Evolutionary conservation across 139 green algal species (phyloP), one percentile per base, ranked within the genome.

Genomic region (Astrephomene gubernaculifera): DNA sequence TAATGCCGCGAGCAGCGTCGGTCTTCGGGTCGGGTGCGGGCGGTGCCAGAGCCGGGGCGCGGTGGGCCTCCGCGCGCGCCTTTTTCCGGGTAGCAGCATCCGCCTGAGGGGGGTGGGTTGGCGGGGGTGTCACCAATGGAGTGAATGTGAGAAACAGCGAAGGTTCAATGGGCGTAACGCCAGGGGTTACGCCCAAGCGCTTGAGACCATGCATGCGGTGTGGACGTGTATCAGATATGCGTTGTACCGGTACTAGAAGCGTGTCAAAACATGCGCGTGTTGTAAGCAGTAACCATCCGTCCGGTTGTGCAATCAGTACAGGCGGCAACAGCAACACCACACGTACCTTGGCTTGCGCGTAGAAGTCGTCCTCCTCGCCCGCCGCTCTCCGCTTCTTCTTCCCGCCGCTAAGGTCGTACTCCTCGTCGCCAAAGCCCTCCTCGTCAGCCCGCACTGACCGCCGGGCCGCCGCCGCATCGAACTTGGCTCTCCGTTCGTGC

Each of bases 341-440:
- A 35, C 87, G 39, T 63, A 88, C 85, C 89, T 93, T 91, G 52
- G 90, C 78, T 5, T 81, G 87, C 33, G 60, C 43, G 84, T 97
- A 97, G 41, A 96, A 93, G 38, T 95, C 95, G 78, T 97, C 93
- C 87, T 96, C 93, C 71, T 95, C 90, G 6, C 75, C 88, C 1
- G 44, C 70, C 29, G 69, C 64, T 7, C 67, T 64, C 31, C 76
- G 57, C 76, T 82, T 87, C 10, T 79, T 53, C 29, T 36, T 43
- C 70, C 85, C 88, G 21, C 63, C 82, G 25, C 76, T 45, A 24
- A 71, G 83, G 53, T 60, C 80, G 81, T 86, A 87, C 61, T 63
- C 74, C 74, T 52, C 89, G 0, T n/a, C 74, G n/a, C 63, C 78
- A 3, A 79, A 83, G 14, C 71, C 86, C 6, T 87, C 74, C 9